phyloP scores from a whole-genome alignment of 352 stramenopile genomes.

The Pythium dissotocum region DNA sequence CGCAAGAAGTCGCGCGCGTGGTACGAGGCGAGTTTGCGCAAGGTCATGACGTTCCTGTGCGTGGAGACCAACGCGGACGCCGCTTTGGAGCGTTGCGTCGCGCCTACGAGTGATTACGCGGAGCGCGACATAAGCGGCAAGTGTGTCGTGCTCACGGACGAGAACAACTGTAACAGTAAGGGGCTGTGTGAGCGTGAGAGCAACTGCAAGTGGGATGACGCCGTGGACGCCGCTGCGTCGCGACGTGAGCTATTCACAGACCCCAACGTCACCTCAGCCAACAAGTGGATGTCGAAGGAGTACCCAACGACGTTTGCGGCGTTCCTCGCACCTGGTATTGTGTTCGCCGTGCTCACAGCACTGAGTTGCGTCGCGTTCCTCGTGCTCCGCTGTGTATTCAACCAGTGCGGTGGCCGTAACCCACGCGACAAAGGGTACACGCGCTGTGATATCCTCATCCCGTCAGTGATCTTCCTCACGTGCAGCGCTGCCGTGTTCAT shows the following conservation, averaged over 20 bases:
- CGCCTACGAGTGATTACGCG: conserved; percentile 41
- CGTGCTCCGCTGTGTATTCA: conserved; percentile 76
- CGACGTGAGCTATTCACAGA: conserved; percentile 60
- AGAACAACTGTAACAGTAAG: conserved; percentile 52
- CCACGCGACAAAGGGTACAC: conserved; percentile 78
- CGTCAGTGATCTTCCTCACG: conserved; percentile 56
- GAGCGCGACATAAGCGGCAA: conserved; percentile 51
- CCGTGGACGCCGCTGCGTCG: conserved; percentile 35
- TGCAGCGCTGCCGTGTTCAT: conserved; percentile 80
- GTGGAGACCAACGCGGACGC: conserved; percentile 43
- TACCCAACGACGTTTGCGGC: conserved; percentile 70
- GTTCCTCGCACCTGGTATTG: conserved; percentile 71
- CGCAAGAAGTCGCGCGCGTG: conserved; percentile 65
- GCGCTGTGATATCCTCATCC: conserved; percentile 74
- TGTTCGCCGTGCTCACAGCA: conserved; percentile 66
- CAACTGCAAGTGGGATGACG: conserved; percentile 85
- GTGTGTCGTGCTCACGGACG: conserved; percentile 55
- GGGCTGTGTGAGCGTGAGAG: conserved; percentile 67
- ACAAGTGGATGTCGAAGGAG: conserved; percentile 62
- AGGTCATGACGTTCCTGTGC: conserved; percentile 75
- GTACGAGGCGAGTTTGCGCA: conserved; percentile 68
- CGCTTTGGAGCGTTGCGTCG: conserved; percentile 65
- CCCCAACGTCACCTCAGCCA: conserved; percentile 52
- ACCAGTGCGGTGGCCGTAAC: conserved; percentile 75
- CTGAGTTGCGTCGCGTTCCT: conserved; percentile 62